Base-by-base conservation (phyloP, 2,329 filamentous ascomycete genomes). In the Epichloe baconii region DNA sequence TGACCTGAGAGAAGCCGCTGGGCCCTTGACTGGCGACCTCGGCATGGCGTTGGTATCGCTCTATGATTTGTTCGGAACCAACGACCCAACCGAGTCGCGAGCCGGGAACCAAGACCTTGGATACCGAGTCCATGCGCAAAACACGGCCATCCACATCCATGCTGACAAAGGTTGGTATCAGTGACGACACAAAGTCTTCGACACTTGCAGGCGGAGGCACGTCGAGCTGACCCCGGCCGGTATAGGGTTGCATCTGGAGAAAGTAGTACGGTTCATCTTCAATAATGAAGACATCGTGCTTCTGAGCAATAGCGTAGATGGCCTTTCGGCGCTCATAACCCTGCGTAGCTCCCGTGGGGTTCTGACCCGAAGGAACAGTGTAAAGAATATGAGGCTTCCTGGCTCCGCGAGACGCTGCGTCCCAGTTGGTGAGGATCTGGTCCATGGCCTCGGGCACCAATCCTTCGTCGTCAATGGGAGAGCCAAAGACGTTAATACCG, bases 231-330 rank as follows among this genome's bases (percentile, higher is more conserved):
- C 74, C 66, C 35, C 73, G 68, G 14, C 78, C 75, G 1, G 75
- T 75, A 68, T 89, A 91, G 0, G 84, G 80, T 59, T 86, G 80
- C 85, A 89, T 87, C 68, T 95, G 90, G 37, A 95, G 75, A 71
- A 91, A 95, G 69, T 94, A 95, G 71, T 95, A 95, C 1, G 90
- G 90, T 65, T 95, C 90, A 64, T 95, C 90, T 70, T 96, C 90
- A 58, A 95, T 71, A 62, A 96, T 90, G 70, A 80, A 85, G 41
- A 95, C 62, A 62, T 95, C 86, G 66, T 95, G 88, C 69, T 88
- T 88, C 64, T 85, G 83, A 35, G 84, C 86, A 14, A 95, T 77
- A 37, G 73, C 73, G 68, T 95, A 95, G 44, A 95, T 75, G 21
- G 80, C 85, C 56, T 75, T 74, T 49, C 89, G 75, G 52, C 90